A percentile compares a stretch with the other conserved stretches of the same genome.
Conservation (phyloP, 2,329 filamentous ascomycete species). For the Pseudogymnoascus sp. region DNA sequence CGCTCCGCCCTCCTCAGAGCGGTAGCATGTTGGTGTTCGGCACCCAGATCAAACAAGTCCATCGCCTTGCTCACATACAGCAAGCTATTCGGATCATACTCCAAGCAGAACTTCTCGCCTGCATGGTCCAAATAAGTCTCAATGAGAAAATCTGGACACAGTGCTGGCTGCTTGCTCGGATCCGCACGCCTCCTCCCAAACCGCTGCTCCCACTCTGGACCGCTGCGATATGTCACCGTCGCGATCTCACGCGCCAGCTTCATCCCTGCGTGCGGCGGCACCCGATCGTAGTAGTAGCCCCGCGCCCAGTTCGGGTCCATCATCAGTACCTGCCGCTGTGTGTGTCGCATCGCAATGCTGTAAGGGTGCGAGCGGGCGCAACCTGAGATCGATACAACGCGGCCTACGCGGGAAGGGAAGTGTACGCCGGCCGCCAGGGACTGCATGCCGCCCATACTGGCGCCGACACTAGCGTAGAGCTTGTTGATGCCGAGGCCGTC, state of each 20-base stretch:
- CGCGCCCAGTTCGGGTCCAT: slow-evolving; percentile 97
- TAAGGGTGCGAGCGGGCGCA: slow-evolving; percentile 95
- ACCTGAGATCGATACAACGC: slow-evolving; percentile 83
- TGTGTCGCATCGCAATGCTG: slow-evolving; percentile 97
- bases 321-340: slow-evolving; percentile 95
- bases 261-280: slow-evolving; percentile 94
- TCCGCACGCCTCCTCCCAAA: slow-evolving; percentile 87
- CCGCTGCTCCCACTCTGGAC: slow-evolving; percentile 94
- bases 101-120: slow-evolving; percentile 95
- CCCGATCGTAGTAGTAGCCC: slow-evolving; percentile 82
- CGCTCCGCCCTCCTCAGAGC: slow-evolving; percentile 56
- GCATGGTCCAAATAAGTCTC: slow-evolving; percentile 98
- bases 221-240: slow-evolving; percentile 92
- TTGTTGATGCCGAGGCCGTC: slow-evolving; percentile 70
- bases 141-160: slow-evolving; percentile 97
- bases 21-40: slow-evolving; percentile 60
- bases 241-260: slow-evolving; percentile 96
- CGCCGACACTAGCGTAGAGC: slow-evolving; percentile 87
- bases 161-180: slow-evolving; percentile 73
- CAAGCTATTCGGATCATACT: slow-evolving; percentile 92
- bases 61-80: slow-evolving; percentile 98
- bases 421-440: slow-evolving; percentile 80
- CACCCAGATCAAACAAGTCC: slow-evolving; percentile 92
- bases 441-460: slow-evolving; percentile 98
- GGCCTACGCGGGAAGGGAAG: slow-evolving; percentile 74